Percentiles rank a stretch among this genome's conserved stretches.
Evolutionary conservation across 768 basidiomycete genomes (phyloP).

Genomic region (Suillus americanus): DNA sequence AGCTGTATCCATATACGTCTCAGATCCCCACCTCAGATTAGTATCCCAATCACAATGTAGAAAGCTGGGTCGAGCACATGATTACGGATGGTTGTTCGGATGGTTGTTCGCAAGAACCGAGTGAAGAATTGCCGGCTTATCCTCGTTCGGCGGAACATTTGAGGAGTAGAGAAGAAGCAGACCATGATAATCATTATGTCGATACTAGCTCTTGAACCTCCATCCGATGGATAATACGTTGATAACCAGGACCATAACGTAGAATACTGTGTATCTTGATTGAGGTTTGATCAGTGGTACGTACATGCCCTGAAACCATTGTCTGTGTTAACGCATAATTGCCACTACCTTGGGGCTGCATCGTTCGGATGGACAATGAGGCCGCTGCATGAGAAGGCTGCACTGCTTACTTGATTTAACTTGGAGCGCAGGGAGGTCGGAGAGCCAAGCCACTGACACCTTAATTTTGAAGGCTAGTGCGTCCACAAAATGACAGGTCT

Average conservation of each 20-base stretch:
- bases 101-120: background rate
- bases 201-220: background rate
- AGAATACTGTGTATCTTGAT: background rate
- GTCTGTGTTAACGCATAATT: background rate
- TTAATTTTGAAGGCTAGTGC: background rate
- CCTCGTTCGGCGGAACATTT: background rate
- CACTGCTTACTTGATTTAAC: background rate
- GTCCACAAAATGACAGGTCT: background rate
- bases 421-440: background rate
- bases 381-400: background rate
- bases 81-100: background rate
- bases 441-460: background rate
- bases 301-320: background rate
- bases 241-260: background rate
- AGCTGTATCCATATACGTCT: background rate
- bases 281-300: background rate
- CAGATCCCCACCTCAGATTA: background rate
- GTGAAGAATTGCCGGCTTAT: conserved; percentile 7
- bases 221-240: background rate
- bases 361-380: background rate
- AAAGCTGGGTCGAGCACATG: background rate
- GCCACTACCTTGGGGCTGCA: background rate
- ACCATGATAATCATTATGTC: background rate
- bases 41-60: background rate
- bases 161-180: no score